Percentiles rank a stretch among this genome's conserved stretches.
Evolutionary conservation across 495 filamentous ascomycete genomes (phyloP).

Genomic region (Hypoxylon lienhwacheense): DNA sequence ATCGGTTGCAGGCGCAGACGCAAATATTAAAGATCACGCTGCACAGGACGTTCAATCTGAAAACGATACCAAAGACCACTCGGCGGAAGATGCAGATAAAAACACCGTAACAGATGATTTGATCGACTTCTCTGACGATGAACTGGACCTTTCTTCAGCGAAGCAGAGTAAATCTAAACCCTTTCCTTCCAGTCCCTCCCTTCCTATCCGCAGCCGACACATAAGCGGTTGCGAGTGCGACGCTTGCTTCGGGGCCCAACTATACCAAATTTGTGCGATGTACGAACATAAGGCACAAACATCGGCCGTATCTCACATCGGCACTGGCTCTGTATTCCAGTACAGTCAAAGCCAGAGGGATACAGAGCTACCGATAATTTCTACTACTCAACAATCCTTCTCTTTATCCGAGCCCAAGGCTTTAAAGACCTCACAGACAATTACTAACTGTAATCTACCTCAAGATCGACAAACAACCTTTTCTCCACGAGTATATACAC

Average conservation of each 20-base stretch:
- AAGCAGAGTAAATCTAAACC: conserved; percentile 32
- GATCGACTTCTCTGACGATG: conserved; percentile 42
- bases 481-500: conserved; percentile 2
- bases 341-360: background rate
- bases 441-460: conserved; percentile 17
- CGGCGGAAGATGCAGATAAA: conserved; percentile 32
- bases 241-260: conserved; percentile 27
- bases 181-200: conserved; percentile 1
- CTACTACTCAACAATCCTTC: background rate
- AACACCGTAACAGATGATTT: conserved; percentile 15
- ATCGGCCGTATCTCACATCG: background rate
- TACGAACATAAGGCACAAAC: conserved; percentile 5
- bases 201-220: background rate
- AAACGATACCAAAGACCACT: conserved; percentile 26
- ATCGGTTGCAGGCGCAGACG: background rate
- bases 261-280: conserved; percentile 9
- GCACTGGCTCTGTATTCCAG: background rate
- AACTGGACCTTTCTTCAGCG: conserved; percentile 30
- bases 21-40: conserved; percentile 14
- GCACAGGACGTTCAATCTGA: conserved; percentile 2
- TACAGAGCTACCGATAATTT: background rate
- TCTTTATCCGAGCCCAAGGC: background rate
- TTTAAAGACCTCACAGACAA: background rate
- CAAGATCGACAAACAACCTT: conserved; percentile 25
- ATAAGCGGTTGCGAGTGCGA: conserved; percentile 26